Evolutionary conservation across 2,329 filamentous ascomycete species (phyloP).

Genomic region (Pseudocercospora ulei): DNA sequence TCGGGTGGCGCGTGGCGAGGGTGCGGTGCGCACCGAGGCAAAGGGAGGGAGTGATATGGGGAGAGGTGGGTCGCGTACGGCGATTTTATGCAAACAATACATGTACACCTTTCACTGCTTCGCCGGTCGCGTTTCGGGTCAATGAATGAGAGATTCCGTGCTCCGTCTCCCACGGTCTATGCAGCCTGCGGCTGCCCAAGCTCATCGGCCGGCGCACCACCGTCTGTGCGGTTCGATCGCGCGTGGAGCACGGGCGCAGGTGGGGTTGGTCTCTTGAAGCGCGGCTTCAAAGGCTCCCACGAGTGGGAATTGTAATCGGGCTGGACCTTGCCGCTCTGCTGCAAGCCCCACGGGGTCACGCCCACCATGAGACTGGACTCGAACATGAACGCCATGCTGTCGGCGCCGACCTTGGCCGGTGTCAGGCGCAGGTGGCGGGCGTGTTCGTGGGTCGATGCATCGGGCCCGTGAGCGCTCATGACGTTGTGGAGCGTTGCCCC

Average conservation of each 20-base stretch:
- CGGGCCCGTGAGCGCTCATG: constrained; percentile 45
- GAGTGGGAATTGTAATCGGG: constrained; percentile 69
- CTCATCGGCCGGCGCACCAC: constrained; percentile 15
- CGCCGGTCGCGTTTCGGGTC: too few relatives aligned
- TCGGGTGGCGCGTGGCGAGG: too few relatives aligned
- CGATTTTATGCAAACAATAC: too few relatives aligned
- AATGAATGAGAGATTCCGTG: too few relatives aligned
- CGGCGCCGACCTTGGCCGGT: constrained; percentile 50
- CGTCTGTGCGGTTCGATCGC: constrained; percentile 11
- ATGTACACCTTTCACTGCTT: too few relatives aligned
- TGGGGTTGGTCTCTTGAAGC: constrained; percentile 34
- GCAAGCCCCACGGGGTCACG: constrained; percentile 62
- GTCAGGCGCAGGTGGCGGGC: constrained; percentile 48
- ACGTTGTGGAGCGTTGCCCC: constrained; percentile 48
- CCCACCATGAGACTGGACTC: constrained; percentile 61
- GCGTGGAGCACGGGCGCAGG: constrained; percentile 13
- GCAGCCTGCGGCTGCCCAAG: constrained; percentile 19
- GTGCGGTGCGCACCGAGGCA: too few relatives aligned
- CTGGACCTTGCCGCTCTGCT: constrained; percentile 60
- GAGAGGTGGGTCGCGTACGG: too few relatives aligned
- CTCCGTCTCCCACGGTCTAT: too few relatives aligned
- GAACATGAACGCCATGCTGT: constrained; percentile 60
- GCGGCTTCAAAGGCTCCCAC: constrained; percentile 52
- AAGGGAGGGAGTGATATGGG: too few relatives aligned
- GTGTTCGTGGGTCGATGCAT: constrained; percentile 49